A percentile compares a stretch with the other conserved stretches of the same genome.
Conservation (phyloP, 2,329 filamentous ascomycete species). For the Fusarium poae region DNA sequence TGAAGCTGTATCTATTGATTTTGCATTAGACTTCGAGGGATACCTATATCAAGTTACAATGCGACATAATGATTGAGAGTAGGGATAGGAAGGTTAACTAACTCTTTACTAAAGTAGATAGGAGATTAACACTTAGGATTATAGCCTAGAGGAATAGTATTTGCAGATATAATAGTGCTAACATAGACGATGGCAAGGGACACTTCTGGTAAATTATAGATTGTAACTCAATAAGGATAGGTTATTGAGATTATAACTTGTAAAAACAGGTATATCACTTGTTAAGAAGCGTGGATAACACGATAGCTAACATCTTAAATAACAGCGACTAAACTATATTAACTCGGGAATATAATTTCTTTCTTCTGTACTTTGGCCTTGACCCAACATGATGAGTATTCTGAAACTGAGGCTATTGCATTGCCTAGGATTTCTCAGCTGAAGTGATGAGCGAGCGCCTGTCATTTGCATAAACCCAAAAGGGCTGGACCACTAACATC, state of each 20-base stretch:
- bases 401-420: not conserved
- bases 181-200: constrained; percentile 35
- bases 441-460: constrained; percentile 6
- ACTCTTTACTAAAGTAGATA: constrained; percentile 19
- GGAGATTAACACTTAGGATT: constrained; percentile 41
- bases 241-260: constrained; percentile 18
- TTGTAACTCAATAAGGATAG: constrained; percentile 25
- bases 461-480: constrained; percentile 30
- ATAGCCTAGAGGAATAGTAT: constrained; percentile 24
- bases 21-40: too few species aligned
- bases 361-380: not conserved
- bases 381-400: not conserved
- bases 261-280: constrained; percentile 8
- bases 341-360: constrained; percentile 2
- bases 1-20: too few species aligned
- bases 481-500: constrained; percentile 12
- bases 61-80: too few species aligned
- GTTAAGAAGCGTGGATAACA: not conserved
- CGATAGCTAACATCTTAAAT: not conserved
- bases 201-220: constrained; percentile 34
- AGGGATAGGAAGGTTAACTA: not conserved
- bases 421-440: constrained; percentile 1
- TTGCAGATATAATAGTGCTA: constrained; percentile 33
- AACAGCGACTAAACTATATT: not conserved
- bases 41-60: too few species aligned